Percentiles rank a stretch among this genome's conserved stretches.
These are phyloP conservation scores for Neurospora sp. DNA, from an alignment of 495 filamentous ascomycete genomes.

Conservation along the genomic window DNA sequence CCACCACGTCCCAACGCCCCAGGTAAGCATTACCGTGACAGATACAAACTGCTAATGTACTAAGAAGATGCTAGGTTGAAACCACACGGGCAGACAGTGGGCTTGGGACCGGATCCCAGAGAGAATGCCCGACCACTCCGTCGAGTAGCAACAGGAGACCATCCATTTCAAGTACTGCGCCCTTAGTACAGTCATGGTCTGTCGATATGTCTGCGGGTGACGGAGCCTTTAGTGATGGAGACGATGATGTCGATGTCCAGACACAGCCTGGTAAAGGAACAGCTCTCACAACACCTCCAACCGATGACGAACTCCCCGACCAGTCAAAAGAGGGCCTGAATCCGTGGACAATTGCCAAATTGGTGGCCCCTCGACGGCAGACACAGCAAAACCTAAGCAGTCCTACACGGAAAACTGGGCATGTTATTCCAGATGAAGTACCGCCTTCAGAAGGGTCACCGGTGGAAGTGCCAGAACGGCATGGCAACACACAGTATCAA, in stretches of 20 bases:
- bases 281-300: neutral
- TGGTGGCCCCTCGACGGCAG: neutral
- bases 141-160: neutral
- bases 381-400: neutral
- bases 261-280: neutral
- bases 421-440: neutral
- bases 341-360: constrained; percentile 17
- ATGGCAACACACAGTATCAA: neutral
- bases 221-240: constrained; percentile 6
- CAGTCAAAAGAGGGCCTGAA: constrained; percentile 14
- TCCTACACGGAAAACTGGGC: neutral
- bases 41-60: neutral
- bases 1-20: neutral
- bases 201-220: constrained; percentile 13
- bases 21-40: neutral
- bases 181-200: constrained; percentile 5
- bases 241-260: neutral
- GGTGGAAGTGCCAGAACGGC: neutral
- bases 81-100: neutral
- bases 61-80: neutral
- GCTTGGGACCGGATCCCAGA: neutral
- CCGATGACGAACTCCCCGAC: neutral
- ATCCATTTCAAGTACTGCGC: neutral
- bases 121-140: neutral
- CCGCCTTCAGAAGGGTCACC: neutral